phyloP scores from a whole-genome alignment of 2,329 filamentous ascomycete genomes.

The Epichloe glyceriae region DNA sequence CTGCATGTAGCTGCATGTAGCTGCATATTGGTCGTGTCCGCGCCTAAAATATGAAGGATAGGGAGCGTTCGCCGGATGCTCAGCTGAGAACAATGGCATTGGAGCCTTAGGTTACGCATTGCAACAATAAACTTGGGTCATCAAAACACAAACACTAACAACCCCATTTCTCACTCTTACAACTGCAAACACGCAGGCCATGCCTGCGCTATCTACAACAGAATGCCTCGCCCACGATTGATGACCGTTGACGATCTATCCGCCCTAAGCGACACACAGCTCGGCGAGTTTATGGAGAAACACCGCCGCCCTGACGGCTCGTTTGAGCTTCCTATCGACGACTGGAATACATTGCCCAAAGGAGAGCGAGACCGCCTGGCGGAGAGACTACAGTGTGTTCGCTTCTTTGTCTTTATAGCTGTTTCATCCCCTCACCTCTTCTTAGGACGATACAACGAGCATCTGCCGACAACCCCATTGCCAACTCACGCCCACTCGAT shows the following conservation, averaged over 20 bases:
- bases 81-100: too few species aligned
- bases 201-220: not conserved
- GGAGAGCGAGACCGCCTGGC: constrained; percentile 8
- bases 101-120: too few species aligned
- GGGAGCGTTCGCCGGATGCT: too few species aligned
- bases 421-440: not conserved
- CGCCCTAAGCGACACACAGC: constrained; percentile 9
- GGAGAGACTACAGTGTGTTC: constrained; percentile 8
- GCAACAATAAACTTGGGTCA: too few species aligned
- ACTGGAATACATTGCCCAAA: constrained; percentile 8
- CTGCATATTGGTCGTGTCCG: too few species aligned
- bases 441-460: constrained; percentile 1
- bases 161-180: not conserved
- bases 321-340: constrained; percentile 8
- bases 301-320: constrained; percentile 8
- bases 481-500: constrained; percentile 9
- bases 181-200: not conserved
- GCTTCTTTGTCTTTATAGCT: not conserved
- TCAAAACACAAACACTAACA: too few species aligned
- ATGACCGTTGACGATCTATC: constrained; percentile 4
- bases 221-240: not conserved
- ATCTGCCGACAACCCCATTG: not conserved
- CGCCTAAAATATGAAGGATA: too few species aligned
- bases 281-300: constrained; percentile 9
- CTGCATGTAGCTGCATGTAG: too few species aligned